Percentiles rank a stretch among this genome's conserved stretches.
Conservation (phyloP, 2,329 filamentous ascomycete genomes). For the Aspergillus hiratsukae region DNA sequence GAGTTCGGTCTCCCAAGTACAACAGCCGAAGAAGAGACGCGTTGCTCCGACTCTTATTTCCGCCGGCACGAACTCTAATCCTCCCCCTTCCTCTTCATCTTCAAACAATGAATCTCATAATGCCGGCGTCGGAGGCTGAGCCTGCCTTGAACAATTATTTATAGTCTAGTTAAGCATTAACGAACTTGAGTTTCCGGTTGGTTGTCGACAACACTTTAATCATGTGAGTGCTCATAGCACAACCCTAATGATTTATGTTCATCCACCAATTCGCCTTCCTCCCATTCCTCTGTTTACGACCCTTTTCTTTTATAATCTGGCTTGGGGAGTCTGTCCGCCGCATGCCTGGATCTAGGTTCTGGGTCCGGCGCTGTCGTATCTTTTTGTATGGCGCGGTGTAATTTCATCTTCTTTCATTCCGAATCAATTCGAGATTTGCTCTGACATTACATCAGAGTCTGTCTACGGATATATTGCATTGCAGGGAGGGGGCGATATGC, state of each 20-base stretch:
- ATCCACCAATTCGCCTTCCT: neutral
- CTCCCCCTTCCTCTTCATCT: conserved; percentile 6
- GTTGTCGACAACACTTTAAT: neutral
- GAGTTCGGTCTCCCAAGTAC: conserved; percentile 41
- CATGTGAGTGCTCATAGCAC: neutral
- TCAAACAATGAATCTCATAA: conserved; percentile 9
- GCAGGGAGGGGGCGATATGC: neutral
- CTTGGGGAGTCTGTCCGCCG: neutral
- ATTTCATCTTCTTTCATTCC: neutral
- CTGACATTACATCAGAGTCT: neutral
- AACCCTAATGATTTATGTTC: neutral
- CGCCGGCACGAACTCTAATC: conserved; percentile 12
- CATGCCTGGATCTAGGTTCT: neutral
- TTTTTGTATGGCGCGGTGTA: neutral
- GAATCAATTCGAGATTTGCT: neutral
- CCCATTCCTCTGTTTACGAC: neutral
- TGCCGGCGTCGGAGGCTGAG: conserved; percentile 14
- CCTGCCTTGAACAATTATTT: neutral
- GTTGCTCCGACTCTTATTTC: conserved; percentile 65
- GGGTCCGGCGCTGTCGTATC: neutral
- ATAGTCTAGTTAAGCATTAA: neutral
- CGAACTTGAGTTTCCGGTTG: neutral
- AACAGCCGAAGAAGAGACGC: conserved; percentile 62
- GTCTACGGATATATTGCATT: neutral
- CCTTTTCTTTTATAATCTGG: neutral